Evolutionary conservation across 139 green algal species (phyloP).

Genomic region (Mesotaenium endlicherianum): DNA sequence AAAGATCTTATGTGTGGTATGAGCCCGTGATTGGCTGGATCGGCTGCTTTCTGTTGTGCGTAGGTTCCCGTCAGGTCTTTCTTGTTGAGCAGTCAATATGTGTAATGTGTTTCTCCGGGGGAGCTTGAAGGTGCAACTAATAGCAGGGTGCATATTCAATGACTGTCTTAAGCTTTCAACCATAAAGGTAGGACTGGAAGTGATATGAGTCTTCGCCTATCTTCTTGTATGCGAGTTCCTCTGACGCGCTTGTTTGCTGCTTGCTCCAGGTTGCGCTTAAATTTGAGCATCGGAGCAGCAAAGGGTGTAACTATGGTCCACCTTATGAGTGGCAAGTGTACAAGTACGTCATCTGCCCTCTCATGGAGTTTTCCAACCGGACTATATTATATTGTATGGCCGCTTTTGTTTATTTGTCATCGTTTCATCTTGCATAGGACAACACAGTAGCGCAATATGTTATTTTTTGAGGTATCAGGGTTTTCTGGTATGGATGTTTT

Average conservation of each 20-base stretch:
- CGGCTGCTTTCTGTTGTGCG: neutral
- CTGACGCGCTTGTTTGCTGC: neutral
- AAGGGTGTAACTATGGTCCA: constrained; percentile 97
- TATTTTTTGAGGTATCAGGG: neutral
- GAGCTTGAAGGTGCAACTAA: neutral
- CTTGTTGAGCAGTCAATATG: neutral
- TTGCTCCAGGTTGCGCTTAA: constrained; percentile 86
- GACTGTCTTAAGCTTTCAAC: constrained; percentile 13
- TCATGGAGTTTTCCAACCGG: no score
- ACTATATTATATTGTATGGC: no score
- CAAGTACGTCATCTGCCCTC: constrained; percentile 58
- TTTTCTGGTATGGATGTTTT: neutral
- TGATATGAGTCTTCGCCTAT: neutral
- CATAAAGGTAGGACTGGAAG: no score
- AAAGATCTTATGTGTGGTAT: neutral
- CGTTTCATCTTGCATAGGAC: no score
- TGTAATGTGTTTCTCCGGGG: neutral
- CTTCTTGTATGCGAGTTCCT: no score
- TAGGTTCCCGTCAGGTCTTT: neutral
- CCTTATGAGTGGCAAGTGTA: constrained; percentile 99
- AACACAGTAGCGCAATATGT: no score
- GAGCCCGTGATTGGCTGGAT: neutral
- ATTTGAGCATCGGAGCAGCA: constrained; percentile 94
- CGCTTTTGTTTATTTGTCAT: no score
- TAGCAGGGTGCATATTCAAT: neutral